Conservation (phyloP, 306 rosid genomes). For the Benincasa hispida region DNA sequence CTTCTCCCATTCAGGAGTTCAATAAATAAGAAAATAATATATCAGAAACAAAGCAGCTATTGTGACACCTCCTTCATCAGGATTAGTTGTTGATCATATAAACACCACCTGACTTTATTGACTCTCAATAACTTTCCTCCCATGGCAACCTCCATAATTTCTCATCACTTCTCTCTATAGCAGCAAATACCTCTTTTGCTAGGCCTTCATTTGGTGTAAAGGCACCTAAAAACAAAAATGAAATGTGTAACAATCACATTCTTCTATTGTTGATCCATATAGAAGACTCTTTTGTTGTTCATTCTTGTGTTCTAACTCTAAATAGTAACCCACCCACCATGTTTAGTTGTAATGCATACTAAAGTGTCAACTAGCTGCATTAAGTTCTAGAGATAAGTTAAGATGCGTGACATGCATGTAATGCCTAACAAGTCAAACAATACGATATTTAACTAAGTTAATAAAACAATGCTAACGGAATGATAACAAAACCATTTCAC, state of each 20-base stretch:
- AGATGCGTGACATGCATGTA: too few relatives aligned
- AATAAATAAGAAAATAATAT: background rate
- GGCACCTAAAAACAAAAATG: conserved; percentile 39
- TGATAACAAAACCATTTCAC: too few relatives aligned
- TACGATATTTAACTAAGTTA: too few relatives aligned
- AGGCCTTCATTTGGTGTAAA: conserved; percentile 91
- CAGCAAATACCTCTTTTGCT: conserved; percentile 68
- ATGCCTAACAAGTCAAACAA: too few relatives aligned
- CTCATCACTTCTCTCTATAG: conserved; percentile 78
- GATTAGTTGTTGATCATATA: conserved; percentile 92
- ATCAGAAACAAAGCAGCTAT: conserved; percentile 85
- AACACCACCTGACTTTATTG: conserved; percentile 86
- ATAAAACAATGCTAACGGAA: too few relatives aligned
- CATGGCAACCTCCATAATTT: conserved; percentile 91
- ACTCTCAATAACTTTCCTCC: conserved; percentile 96
- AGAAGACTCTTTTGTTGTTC: background rate
- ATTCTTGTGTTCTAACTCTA: background rate
- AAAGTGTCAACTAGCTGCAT: too few relatives aligned
- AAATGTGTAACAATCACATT: background rate
- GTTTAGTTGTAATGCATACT: too few relatives aligned
- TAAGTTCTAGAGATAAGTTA: too few relatives aligned
- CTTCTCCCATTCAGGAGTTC: background rate
- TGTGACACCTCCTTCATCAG: conserved; percentile 76
- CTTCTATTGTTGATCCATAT: background rate
- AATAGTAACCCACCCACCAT: background rate